phyloP scores from a whole-genome alignment of 2,329 filamentous ascomycete genomes.

The Pseudonectria foliicola region DNA sequence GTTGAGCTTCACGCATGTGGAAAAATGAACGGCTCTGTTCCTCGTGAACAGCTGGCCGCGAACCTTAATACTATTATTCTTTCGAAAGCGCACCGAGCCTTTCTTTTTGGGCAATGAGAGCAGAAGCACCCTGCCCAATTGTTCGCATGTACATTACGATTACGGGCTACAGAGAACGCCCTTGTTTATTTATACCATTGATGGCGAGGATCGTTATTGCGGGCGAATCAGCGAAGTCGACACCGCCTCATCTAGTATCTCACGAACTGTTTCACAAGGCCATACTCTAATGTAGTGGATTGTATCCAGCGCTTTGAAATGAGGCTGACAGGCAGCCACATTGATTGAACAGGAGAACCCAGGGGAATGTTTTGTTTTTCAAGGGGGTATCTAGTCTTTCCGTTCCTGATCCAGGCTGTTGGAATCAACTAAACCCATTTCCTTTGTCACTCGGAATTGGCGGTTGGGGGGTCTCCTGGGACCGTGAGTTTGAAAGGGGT shows the following conservation, averaged over 20 bases:
- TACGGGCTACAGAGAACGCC: conserved; percentile 8
- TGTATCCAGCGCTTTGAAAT: conserved; percentile 17
- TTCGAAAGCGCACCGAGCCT: conserved; percentile 1
- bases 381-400: too few species aligned
- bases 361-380: conserved; percentile 1
- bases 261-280: conserved; percentile 18
- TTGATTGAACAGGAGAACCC: conserved; percentile 3
- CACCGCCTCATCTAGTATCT: conserved; percentile 8
- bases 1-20: conserved; percentile 20
- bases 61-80: not conserved
- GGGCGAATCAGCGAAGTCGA: conserved; percentile 6
- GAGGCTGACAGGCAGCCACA: conserved; percentile 8
- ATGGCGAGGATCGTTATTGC: conserved; percentile 5
- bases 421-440: too few species aligned
- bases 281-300: conserved; percentile 25
- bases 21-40: conserved; percentile 9
- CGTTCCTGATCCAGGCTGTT: too few species aligned
- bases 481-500: too few species aligned
- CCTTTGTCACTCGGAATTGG: too few species aligned
- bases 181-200: conserved; percentile 1
- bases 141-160: conserved; percentile 16
- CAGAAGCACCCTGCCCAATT: conserved; percentile 6
- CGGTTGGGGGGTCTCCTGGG: too few species aligned
- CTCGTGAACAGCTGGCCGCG: not conserved
- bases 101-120: conserved; percentile 12